Conservation (phyloP, 495 filamentous ascomycete genomes). For the Hyaloscypha hepaticicola region DNA sequence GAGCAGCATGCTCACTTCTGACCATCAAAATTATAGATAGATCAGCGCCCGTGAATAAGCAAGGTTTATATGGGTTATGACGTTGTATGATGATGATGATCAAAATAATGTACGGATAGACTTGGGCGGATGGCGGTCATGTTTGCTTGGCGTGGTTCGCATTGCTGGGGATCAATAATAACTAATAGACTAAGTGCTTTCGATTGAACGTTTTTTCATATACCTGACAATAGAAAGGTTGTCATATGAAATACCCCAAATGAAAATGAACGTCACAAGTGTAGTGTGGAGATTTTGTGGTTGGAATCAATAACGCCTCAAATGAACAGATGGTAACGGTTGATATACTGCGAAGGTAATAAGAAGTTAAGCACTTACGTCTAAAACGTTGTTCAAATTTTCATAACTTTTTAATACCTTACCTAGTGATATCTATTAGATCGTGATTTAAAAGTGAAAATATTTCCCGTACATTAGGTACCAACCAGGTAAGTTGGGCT, state of each 20-base stretch:
- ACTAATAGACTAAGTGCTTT: background rate
- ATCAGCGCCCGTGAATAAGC: background rate
- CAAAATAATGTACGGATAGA: conserved; percentile 9
- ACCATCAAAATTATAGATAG: conserved; percentile 20
- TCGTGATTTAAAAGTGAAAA: too few species aligned
- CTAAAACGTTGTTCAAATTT: too few species aligned
- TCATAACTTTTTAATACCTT: too few species aligned
- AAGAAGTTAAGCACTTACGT: too few species aligned
- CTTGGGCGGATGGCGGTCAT: background rate
- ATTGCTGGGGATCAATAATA: background rate
- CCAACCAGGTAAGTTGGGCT: too few species aligned
- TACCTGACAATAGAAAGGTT: background rate
- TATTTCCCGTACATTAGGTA: too few species aligned
- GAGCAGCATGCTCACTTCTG: conserved; percentile 16
- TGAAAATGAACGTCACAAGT: too few species aligned
- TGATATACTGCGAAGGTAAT: too few species aligned
- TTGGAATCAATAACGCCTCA: too few species aligned
- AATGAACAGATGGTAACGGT: too few species aligned
- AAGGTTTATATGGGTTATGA: background rate
- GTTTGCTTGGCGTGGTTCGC: background rate
- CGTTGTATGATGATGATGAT: background rate
- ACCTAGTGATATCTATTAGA: too few species aligned
- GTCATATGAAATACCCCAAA: background rate
- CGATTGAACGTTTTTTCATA: background rate
- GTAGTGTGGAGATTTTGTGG: too few species aligned